A percentile compares a stretch with the other conserved stretches of the same genome.
Evolutionary conservation across 192 early-diverging fungal species (phyloP).

Genomic region (Chytriomyces hyalinus): DNA sequence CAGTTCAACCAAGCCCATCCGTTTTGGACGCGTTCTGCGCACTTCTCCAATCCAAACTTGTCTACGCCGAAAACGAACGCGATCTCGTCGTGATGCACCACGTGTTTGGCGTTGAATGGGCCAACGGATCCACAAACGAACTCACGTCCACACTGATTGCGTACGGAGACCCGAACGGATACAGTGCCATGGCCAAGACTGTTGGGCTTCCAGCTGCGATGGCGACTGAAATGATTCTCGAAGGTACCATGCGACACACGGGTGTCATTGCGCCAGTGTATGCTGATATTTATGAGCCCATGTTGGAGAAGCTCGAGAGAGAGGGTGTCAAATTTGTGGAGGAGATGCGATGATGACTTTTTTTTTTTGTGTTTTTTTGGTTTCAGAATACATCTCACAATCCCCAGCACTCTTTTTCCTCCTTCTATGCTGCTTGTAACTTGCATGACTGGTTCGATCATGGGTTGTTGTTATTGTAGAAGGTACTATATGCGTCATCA

Average conservation of each 20-base stretch:
- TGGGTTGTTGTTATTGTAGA: too few species aligned
- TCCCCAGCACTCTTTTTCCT: too few species aligned
- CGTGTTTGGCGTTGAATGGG: slow-evolving; percentile 91
- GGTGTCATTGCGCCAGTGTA: slow-evolving; percentile 95
- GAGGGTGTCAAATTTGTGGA: slow-evolving; percentile 92
- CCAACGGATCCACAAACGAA: slow-evolving; percentile 63
- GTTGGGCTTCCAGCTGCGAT: slow-evolving; percentile 66
- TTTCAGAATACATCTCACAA: too few species aligned
- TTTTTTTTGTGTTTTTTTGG: too few species aligned
- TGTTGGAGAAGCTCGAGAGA: slow-evolving; percentile 83
- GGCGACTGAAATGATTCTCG: slow-evolving; percentile 63
- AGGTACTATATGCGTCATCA: too few species aligned
- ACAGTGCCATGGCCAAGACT: slow-evolving; percentile 64
- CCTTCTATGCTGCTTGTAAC: too few species aligned
- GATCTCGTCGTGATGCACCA: slow-evolving; percentile 99
- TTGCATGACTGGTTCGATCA: too few species aligned
- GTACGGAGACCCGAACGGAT: slow-evolving; percentile 61
- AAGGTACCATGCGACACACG: slow-evolving; percentile 56
- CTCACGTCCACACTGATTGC: slow-evolving; percentile 57
- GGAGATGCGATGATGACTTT: not conserved
- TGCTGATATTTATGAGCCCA: slow-evolving; percentile 85
- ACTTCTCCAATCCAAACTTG: slow-evolving; percentile 93
- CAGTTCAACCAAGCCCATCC: slow-evolving; percentile 44
- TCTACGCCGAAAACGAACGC: slow-evolving; percentile 88
- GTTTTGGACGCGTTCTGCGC: slow-evolving; percentile 88